Conservation (phyloP, 2,329 filamentous ascomycete genomes). For the Penicillium sp. region DNA sequence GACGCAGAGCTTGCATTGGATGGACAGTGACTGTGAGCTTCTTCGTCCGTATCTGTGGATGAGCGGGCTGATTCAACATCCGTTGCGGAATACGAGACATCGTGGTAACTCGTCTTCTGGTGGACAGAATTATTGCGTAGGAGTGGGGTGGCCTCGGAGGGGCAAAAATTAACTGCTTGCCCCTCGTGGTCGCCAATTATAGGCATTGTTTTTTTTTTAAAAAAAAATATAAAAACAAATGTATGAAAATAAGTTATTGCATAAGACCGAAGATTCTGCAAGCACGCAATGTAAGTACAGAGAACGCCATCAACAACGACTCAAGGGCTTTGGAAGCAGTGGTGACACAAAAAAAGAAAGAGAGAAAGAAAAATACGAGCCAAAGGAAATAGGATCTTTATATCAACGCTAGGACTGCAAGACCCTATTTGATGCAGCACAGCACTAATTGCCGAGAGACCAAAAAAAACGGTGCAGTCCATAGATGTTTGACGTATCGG, state of each 20-base stretch:
- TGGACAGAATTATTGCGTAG: neutral
- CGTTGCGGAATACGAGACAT: neutral
- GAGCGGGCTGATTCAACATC: constrained; percentile 11
- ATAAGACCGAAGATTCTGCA: neutral
- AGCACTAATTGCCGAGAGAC: neutral
- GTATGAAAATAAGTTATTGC: neutral
- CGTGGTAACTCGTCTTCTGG: constrained; percentile 11
- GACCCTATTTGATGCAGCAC: neutral
- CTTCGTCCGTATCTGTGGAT: constrained; percentile 14
- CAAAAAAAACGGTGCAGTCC: neutral
- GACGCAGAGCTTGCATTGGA: constrained; percentile 29
- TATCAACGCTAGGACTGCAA: neutral
- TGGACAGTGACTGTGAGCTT: constrained; percentile 17
- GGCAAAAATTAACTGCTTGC: neutral
- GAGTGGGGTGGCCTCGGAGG: constrained; percentile 22
- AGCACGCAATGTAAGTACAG: neutral
- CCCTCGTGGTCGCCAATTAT: neutral
- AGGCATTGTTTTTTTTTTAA: neutral
- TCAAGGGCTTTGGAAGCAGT: neutral
- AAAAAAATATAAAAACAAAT: neutral
- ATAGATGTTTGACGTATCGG: neutral
- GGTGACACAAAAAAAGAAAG: neutral
- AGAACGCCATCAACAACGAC: neutral
- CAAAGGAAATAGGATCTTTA: neutral
- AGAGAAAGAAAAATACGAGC: too few relatives aligned